Evolutionary conservation across 2,329 filamentous ascomycete genomes (phyloP).

Genomic region (Nigrograna mackinnonii): DNA sequence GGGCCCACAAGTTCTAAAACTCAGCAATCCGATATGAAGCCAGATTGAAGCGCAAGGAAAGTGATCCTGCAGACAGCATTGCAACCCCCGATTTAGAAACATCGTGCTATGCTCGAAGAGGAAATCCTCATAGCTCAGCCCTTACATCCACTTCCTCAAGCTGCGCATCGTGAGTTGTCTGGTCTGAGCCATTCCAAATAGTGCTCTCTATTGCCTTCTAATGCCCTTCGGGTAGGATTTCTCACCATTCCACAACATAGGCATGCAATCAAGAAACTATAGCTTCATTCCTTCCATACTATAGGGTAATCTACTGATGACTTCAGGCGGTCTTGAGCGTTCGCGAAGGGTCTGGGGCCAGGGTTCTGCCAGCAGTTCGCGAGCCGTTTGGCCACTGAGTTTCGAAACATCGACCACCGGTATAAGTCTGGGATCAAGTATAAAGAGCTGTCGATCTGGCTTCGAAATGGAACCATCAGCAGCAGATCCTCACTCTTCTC

Average conservation of each 20-base stretch:
- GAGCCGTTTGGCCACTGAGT: neutral
- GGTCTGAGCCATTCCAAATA: conserved; percentile 14
- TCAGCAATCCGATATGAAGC: too few relatives aligned
- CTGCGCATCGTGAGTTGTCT: neutral
- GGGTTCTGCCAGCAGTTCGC: neutral
- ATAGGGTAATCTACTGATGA: conserved; percentile 6
- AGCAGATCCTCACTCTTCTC: conserved; percentile 5
- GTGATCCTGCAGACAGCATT: too few relatives aligned
- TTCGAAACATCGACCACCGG: neutral
- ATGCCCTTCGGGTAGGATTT: neutral
- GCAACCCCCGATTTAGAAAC: too few relatives aligned
- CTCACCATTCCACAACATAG: conserved; percentile 4
- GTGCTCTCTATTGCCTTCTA: conserved; percentile 5
- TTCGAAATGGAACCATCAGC: conserved; percentile 6
- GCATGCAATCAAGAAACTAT: conserved; percentile 6
- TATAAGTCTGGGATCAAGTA: conserved; percentile 10
- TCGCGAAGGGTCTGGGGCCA: conserved; percentile 1
- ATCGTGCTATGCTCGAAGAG: conserved; percentile 8
- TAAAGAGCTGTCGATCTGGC: conserved; percentile 11
- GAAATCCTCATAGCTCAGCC: conserved; percentile 6
- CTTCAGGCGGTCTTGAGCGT: conserved; percentile 1
- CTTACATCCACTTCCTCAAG: neutral
- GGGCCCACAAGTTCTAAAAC: too few relatives aligned
- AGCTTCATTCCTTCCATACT: conserved; percentile 5
- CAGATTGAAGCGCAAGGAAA: too few relatives aligned